Conservation (phyloP, 495 filamentous ascomycete genomes). For the Amorphotheca resinae region DNA sequence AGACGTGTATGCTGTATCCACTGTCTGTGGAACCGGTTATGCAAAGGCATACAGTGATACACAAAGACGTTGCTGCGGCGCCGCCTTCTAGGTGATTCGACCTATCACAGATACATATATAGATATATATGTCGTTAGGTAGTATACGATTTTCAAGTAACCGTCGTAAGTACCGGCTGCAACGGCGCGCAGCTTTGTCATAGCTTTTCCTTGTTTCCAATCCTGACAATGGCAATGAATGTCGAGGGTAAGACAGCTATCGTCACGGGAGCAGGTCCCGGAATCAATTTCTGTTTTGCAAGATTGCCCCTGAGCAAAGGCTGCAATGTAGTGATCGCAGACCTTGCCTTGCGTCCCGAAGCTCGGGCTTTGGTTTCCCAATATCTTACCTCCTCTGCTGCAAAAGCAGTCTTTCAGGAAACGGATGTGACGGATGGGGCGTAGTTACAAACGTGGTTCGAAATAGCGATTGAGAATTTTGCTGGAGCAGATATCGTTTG, state of each 20-base stretch:
- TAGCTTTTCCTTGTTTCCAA: no score
- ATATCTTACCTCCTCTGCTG: constrained; percentile 26
- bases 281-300: constrained; percentile 61
- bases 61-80: no score
- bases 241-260: constrained; percentile 42
- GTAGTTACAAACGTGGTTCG: constrained; percentile 47
- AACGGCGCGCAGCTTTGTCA: no score
- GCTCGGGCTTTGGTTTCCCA: constrained; percentile 37
- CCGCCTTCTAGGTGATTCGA: no score
- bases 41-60: no score
- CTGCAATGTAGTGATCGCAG: constrained; percentile 56
- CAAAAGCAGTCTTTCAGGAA: constrained; percentile 45
- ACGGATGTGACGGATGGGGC: constrained; percentile 52
- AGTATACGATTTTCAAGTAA: no score
- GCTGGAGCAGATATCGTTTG: constrained; percentile 52
- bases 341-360: constrained; percentile 49
- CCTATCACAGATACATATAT: no score
- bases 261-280: constrained; percentile 65
- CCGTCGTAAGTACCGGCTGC: no score
- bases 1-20: no score
- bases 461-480: constrained; percentile 43
- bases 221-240: constrained; percentile 14
- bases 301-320: constrained; percentile 40
- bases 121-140: no score
- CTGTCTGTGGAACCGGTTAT: no score